Evolutionary conservation across 148 eudicot genomes (phyloP).

Genomic region (Limonium bicolor): DNA sequence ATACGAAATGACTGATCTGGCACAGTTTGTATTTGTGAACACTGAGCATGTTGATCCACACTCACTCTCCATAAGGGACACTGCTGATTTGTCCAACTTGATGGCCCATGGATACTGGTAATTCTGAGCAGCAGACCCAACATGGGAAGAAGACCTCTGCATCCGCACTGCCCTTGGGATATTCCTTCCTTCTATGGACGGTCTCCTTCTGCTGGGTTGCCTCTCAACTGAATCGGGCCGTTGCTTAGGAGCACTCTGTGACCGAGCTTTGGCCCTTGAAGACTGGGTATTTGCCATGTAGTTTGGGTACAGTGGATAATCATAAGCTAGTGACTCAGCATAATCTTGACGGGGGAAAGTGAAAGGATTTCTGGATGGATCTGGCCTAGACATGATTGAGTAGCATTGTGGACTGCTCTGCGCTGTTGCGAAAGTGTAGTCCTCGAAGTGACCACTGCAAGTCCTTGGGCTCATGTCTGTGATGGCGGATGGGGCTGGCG

Average conservation of each 20-base stretch:
- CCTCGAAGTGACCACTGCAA: constrained; percentile 59
- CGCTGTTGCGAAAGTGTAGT: constrained; percentile 38
- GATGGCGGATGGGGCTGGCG: constrained; percentile 61
- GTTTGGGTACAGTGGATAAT: constrained; percentile 1
- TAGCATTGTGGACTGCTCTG: constrained; percentile 62
- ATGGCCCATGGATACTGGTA: constrained; percentile 58
- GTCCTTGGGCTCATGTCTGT: constrained; percentile 67
- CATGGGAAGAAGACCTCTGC: constrained; percentile 84
- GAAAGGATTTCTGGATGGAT: background rate
- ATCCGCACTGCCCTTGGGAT: constrained; percentile 74
- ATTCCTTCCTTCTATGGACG: constrained; percentile 68
- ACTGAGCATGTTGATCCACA: constrained; percentile 75
- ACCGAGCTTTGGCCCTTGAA: constrained; percentile 66
- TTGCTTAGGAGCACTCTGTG: constrained; percentile 91
- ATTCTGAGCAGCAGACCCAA: constrained; percentile 43
- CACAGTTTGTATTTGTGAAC: constrained; percentile 40
- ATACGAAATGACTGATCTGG: constrained; percentile 65
- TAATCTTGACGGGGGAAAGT: background rate
- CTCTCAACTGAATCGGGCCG: constrained; percentile 55
- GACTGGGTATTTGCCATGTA: constrained; percentile 13
- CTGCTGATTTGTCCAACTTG: constrained; percentile 57
- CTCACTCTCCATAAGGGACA: constrained; percentile 70
- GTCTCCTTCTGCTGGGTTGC: constrained; percentile 40
- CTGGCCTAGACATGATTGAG: constrained; percentile 17
- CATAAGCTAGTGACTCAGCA: constrained; percentile 4